Base-by-base conservation (phyloP, 768 basidiomycete genomes). In the Neoboletus subvelutipes region DNA sequence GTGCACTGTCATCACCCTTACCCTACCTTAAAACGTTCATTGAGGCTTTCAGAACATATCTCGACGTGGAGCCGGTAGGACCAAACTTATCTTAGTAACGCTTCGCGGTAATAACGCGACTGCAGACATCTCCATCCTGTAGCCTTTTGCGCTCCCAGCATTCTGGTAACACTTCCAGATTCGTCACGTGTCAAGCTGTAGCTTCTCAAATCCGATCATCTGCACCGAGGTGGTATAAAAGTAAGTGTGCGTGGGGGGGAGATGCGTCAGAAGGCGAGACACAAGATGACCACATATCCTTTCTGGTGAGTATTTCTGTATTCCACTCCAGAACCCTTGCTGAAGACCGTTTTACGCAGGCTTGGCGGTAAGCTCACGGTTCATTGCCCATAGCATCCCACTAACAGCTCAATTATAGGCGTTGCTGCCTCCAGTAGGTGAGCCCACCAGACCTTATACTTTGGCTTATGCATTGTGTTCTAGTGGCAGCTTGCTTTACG, bases 401-500 rank as follows among this genome's bases (percentile, higher is more conserved):
- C 53, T 59, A 24, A 62, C 52, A 50, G 6, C 62, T 55, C 57
- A 59, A 33, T 59, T 29, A 47, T 55, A 86, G 85, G 85, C 42
- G 76, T 86, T 47, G 84, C 83, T 29, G 85, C 85, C 34, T 84
- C 84, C 43, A 80, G 85, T 86, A 67, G 26, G 83, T 77, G 29
- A 6, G 10, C n/a, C 22, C n/a, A 26, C 20, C 20, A 42, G 13
- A 29, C 10, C 31, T 24, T 24, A 15, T 26, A 13, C 18, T 12
- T 22, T 49, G 57, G 9, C 53, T 62, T 33, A 61, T 31, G 33
- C 45, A 54, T 37, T 20, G 46, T 55, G 31, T 55, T 62, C 45
- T 58, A 90, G 90, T 92, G 83, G 90, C 91, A 40, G 87, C 90
- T 29, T 83, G 80, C 52, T 86, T 82, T 67, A 93, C 90, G 0